These are phyloP conservation scores for Clitopilus passeckerianus DNA, from an alignment of 768 basidiomycete species.

Conservation along the genomic window DNA sequence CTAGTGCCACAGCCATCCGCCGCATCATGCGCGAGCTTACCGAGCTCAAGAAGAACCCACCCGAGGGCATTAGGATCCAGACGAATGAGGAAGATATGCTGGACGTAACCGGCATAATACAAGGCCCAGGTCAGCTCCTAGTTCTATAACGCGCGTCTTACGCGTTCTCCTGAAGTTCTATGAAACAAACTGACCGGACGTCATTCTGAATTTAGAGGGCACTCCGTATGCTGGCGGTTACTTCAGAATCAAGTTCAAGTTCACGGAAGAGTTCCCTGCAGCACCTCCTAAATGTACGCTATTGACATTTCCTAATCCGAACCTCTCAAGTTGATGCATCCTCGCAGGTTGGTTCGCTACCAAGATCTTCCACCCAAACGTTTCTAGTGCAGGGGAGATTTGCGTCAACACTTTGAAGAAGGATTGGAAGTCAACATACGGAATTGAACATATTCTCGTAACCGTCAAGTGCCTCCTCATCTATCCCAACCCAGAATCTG, in stretches of 20 bases:
- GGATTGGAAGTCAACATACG: conserved; percentile 91
- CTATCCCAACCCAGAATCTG: conserved; percentile 95
- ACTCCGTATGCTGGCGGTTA: conserved; percentile 68
- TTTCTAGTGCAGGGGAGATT: conserved; percentile 85
- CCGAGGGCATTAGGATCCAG: conserved; percentile 88
- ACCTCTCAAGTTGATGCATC: conserved; percentile 6
- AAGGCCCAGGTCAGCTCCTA: conserved; percentile 74
- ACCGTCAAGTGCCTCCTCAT: conserved; percentile 95
- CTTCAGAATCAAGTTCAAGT: conserved; percentile 77
- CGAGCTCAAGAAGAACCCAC: conserved; percentile 76
- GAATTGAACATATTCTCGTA: conserved; percentile 86
- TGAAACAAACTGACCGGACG: conserved; percentile 19
- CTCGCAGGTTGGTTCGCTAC: conserved; percentile 79
- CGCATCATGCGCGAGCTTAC: conserved; percentile 84
- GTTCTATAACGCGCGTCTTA: conserved; percentile 8
- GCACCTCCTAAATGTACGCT: conserved; percentile 87
- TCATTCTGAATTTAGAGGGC: conserved; percentile 34
- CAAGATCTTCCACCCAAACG: conserved; percentile 97
- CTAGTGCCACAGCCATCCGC: conserved; percentile 49
- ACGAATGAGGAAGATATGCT: conserved; percentile 86
- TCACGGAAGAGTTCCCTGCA: conserved; percentile 91
- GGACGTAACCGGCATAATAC: conserved; percentile 81
- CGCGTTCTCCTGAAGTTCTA: conserved; percentile 10
- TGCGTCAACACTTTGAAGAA: conserved; percentile 98
- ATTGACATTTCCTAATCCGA: not conserved